Base-by-base conservation (phyloP, 495 filamentous ascomycete genomes). In the Trichoderma reesei region DNA sequence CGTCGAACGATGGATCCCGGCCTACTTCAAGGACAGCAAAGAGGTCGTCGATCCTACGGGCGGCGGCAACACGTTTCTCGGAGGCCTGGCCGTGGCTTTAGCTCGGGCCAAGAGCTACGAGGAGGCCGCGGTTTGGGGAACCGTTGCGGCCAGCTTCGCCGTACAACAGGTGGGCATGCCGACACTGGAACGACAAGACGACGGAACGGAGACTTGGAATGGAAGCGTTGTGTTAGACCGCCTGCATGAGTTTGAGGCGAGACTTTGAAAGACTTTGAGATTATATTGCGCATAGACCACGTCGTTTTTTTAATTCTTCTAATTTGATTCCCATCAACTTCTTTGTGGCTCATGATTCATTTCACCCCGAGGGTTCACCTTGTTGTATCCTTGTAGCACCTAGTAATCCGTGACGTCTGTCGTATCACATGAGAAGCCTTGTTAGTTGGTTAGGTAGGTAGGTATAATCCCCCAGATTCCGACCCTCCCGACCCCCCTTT, bases 111-210 rank as follows among this genome's bases (percentile, higher is more conserved):
- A 79, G 63, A 72, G 72, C 60, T 72, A 93, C 18, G 82, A 86
- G 41, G 81, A 88, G 68, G 92, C 91, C 5, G 86, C 90, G 11
- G 80, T 85, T 0, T 89, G 85, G 82, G 94, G 87, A 5, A 88
- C 83, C n/a, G 85, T 98, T 13, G 89, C 91, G 3, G 92, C 94
- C 0, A 91, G 93, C 63, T 94, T 97, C 72, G 90, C 90, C 10
- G 94, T 98, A 67, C 92, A 98, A 74, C 93, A 98, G 70, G 85
- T 94, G 65, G 93, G 94, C 0, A 83, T 92, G 67, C 94, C 94
- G 31, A 74, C 72, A 26, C 70, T 93, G 5, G 78, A 74, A 26
- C 72, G 69, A 37, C 75, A 80, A 65, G 73, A 71, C 7, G 72
- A 83, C 42, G 85, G 82, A 16, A 74, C 68, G 59, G 92, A 96